A percentile compares a stretch with the other conserved stretches of the same genome.
phyloP scores from a whole-genome alignment of 2,329 filamentous ascomycete species.

The Penicillium fuscoglaucum region DNA sequence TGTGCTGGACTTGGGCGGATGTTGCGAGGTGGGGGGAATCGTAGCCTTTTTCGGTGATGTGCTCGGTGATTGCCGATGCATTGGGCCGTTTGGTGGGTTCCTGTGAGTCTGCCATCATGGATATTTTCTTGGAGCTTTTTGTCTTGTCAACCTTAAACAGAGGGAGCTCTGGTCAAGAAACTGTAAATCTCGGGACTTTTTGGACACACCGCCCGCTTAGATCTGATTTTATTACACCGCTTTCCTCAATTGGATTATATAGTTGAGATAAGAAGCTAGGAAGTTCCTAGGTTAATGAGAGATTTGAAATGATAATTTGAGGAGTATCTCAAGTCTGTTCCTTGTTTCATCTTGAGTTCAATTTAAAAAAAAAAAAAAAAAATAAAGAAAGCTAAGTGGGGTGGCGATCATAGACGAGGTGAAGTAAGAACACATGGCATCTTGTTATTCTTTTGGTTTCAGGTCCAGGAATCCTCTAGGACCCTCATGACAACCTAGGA shows the following conservation, averaged over 20 bases:
- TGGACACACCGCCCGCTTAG: conserved; percentile 12
- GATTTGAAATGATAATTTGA: not conserved
- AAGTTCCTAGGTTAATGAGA: not conserved
- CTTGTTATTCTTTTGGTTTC: conserved; percentile 21
- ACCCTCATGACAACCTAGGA: not conserved
- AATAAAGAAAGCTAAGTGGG: conserved; percentile 12
- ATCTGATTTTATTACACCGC: conserved; percentile 8
- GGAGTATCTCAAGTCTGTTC: not conserved
- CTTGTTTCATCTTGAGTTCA: conserved; percentile 4
- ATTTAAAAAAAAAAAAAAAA: conserved; percentile 10
- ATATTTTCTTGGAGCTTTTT: not conserved
- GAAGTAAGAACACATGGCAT: conserved; percentile 42
- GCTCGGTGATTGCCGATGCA: conserved; percentile 44
- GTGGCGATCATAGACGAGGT: conserved; percentile 25
- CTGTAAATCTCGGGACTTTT: conserved; percentile 4
- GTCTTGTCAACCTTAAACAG: not conserved
- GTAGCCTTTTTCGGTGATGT: conserved; percentile 36
- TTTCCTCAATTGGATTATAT: conserved; percentile 8
- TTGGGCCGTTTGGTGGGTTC: conserved; percentile 5
- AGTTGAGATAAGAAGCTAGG: not conserved
- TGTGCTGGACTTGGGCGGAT: conserved; percentile 61
- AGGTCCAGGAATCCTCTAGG: not conserved
- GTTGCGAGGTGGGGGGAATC: conserved; percentile 44
- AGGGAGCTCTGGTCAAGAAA: not conserved
- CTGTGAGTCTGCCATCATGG: conserved; percentile 19